phyloP scores from a whole-genome alignment of 805 yeast genomes.

The Ogataea dorogensis region DNA sequence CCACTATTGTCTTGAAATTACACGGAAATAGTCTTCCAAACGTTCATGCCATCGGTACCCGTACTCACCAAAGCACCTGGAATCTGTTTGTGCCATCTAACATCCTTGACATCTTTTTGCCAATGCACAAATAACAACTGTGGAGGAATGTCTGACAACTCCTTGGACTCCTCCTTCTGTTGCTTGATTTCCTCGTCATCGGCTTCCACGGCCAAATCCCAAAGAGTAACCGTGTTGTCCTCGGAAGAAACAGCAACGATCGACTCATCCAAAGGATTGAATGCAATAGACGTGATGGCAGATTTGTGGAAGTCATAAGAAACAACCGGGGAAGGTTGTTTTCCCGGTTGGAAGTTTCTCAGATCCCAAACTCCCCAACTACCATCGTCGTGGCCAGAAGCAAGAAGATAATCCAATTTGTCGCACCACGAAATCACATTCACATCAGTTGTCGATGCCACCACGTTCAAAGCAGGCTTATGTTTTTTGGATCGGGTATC shows the following conservation, averaged over 20 bases:
- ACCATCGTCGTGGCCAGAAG: constrained; percentile 97
- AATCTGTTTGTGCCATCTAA: constrained; percentile 95
- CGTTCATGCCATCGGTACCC: constrained; percentile 90
- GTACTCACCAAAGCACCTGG: constrained; percentile 95
- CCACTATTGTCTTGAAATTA: constrained; percentile 31
- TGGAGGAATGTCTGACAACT: constrained; percentile 88
- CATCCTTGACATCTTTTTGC: constrained; percentile 97
- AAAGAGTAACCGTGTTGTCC: constrained; percentile 93
- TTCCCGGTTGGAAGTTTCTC: constrained; percentile 68
- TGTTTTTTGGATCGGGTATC: constrained; percentile 93
- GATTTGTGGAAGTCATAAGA: constrained; percentile 93
- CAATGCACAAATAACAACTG: constrained; percentile 95
- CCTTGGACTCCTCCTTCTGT: constrained; percentile 75
- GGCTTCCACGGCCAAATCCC: constrained; percentile 99
- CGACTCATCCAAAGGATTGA: constrained; percentile 94
- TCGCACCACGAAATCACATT: constrained; percentile 96
- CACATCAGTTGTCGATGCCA: constrained; percentile 79
- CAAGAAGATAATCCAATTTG: constrained; percentile 80
- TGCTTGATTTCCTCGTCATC: constrained; percentile 94
- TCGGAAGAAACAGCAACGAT: constrained; percentile 94
- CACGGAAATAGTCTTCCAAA: constrained; percentile 97
- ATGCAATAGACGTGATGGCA: constrained; percentile 88
- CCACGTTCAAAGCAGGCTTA: constrained; percentile 82
- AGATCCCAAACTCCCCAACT: constrained; percentile 98
- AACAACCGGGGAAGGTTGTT: constrained; percentile 79